These are phyloP conservation scores for Talaromyces sp. DNA, from an alignment of 2,329 filamentous ascomycete species.

Conservation along the genomic window DNA sequence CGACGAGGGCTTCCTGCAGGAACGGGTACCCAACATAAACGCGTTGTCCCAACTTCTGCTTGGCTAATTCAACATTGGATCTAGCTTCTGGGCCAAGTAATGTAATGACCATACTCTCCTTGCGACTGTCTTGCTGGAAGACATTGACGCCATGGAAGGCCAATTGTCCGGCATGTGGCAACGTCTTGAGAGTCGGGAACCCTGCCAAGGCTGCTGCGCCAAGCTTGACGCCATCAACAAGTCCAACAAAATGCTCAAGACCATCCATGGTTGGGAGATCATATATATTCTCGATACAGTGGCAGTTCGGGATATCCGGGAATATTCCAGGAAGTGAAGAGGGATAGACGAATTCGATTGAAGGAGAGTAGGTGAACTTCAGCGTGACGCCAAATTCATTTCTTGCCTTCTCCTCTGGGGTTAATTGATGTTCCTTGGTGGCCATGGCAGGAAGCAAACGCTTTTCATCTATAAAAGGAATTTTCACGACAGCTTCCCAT, in stretches of 20 bases:
- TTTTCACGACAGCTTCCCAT: slow-evolving; percentile 98
- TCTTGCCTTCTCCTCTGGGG: slow-evolving; percentile 70
- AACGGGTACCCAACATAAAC: slow-evolving; percentile 95
- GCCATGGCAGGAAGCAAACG: slow-evolving; percentile 81
- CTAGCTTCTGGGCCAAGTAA: slow-evolving; percentile 69
- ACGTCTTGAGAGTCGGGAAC: slow-evolving; percentile 82
- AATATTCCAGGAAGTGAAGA: slow-evolving; percentile 87
- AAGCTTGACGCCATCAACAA: slow-evolving; percentile 79
- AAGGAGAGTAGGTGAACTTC: slow-evolving; percentile 82
- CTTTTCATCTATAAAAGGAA: slow-evolving; percentile 94
- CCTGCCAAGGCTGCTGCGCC: slow-evolving; percentile 82
- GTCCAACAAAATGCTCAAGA: slow-evolving; percentile 74
- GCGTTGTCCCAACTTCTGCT: slow-evolving; percentile 73
- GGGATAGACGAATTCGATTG: slow-evolving; percentile 76
- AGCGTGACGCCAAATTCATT: slow-evolving; percentile 90
- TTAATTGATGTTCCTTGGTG: slow-evolving; percentile 73
- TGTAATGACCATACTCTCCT: slow-evolving; percentile 93
- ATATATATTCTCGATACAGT: slow-evolving; percentile 92
- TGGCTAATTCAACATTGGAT: slow-evolving; percentile 67
- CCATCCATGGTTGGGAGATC: slow-evolving; percentile 91
- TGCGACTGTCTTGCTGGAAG: slow-evolving; percentile 92
- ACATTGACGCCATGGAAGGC: slow-evolving; percentile 89
- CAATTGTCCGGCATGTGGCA: slow-evolving; percentile 76
- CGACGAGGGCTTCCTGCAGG: slow-evolving; percentile 86
- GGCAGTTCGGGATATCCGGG: slow-evolving; percentile 80